phyloP scores from a whole-genome alignment of 1,139 yeast genomes.

The Candida neerlandica region DNA sequence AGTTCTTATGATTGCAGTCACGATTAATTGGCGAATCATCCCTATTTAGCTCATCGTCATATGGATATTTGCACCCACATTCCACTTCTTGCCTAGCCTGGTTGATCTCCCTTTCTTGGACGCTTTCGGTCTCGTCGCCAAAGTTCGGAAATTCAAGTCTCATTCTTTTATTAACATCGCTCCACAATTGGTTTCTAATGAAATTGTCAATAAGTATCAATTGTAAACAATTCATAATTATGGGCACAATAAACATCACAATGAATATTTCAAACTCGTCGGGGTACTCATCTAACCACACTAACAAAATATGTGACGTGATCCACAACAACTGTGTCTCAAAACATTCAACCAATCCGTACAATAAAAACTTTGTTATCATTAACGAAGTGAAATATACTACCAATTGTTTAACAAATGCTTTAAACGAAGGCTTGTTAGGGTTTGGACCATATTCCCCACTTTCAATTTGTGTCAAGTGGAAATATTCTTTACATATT shows the following conservation, averaged over 20 bases:
- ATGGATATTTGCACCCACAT: background rate
- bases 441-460: conserved; percentile 75
- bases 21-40: background rate
- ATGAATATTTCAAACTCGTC: conserved; percentile 76
- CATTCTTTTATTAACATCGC: conserved; percentile 25
- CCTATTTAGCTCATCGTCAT: background rate
- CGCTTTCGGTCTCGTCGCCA: conserved; percentile 19
- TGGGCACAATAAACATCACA: conserved; percentile 81
- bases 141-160: conserved; percentile 18
- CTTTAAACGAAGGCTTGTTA: conserved; percentile 61
- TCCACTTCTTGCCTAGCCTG: conserved; percentile 13
- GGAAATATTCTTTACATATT: conserved; percentile 37
- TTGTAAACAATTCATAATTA: conserved; percentile 83
- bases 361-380: conserved; percentile 60
- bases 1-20: conserved; percentile 7
- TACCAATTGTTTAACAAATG: conserved; percentile 72
- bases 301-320: conserved; percentile 50
- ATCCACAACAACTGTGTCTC: conserved; percentile 46
- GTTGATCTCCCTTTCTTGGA: conserved; percentile 17
- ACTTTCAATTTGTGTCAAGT: conserved; percentile 61
- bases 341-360: conserved; percentile 42
- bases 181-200: conserved; percentile 56
- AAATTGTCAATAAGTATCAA: conserved; percentile 85
- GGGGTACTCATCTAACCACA: conserved; percentile 82
- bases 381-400: conserved; percentile 68